Base-by-base conservation (phyloP, 257 asterid genomes). In the Salvia splendens region DNA sequence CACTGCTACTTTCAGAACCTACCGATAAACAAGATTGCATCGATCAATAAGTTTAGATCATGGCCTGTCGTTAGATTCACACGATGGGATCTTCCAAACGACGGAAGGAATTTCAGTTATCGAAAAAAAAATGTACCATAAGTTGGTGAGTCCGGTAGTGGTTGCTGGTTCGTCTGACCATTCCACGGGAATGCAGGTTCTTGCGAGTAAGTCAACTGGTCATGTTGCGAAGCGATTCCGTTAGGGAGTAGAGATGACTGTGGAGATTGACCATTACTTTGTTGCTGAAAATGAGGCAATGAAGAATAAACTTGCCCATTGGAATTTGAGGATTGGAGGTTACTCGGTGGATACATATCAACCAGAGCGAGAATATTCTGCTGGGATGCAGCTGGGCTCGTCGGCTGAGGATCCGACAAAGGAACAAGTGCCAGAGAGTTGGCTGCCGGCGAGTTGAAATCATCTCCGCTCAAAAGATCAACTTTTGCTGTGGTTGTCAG, bases 401-500 rank as follows among this genome's bases (percentile, higher is more conserved):
- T 79, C 14, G 89, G 87, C 81, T 88, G 96, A 65, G 95, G 86
- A 75, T 78, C 89, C 55, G 87, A 86, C 35, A 87, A 84, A 14
- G 99, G 96, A 71, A 91, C 99, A 71, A 91, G 86, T 56, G 97
- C 96, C 83, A 88, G 59, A 61, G 67, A 42, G 62, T 56, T 12
- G 32, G 45, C 62, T 33, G 62, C 7, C 14, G 11, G 62, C 5
- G 90, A 86, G 80, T 76, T 79, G 79, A 89, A 87, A 78, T 85
- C 88, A 60, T 94, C 97, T 75, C 99, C 99, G 54, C 98, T 94
- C 79, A 94, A 84, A 73, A 94, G 98, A 85, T 94, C 99, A 70
- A 82, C 83, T 54, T 79, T 82, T 41, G 75, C 47, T 46, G 88
- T 85, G 48, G 94, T 78, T 62, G 86, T 64, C 69, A 82, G 53